Evolutionary conservation across 495 filamentous ascomycete species (phyloP).

Genomic region (Hyaloscypha finlandica): DNA sequence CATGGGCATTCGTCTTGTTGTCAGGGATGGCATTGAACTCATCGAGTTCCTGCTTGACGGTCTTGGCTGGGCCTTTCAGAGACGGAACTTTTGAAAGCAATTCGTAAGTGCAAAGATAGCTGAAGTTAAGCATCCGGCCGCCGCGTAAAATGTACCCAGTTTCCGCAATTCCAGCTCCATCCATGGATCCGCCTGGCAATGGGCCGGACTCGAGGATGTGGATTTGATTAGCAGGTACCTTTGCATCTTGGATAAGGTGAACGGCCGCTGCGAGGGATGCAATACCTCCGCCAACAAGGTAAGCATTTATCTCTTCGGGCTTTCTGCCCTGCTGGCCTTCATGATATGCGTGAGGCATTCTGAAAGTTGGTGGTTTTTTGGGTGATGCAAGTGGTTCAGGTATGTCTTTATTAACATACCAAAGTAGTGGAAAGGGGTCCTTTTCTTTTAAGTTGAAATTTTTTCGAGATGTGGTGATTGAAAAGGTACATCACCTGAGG

Average conservation of each 20-base stretch:
- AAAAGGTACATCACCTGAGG: constrained; percentile 4
- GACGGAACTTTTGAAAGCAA: constrained; percentile 42
- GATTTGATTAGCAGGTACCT: constrained; percentile 41
- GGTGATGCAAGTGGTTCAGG: not conserved
- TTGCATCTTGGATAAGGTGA: constrained; percentile 46
- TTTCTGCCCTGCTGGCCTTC: constrained; percentile 21
- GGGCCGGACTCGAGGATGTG: constrained; percentile 44
- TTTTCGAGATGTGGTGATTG: not conserved
- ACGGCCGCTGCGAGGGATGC: constrained; percentile 45
- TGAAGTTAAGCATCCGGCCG: constrained; percentile 42
- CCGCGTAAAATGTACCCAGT: constrained; percentile 44
- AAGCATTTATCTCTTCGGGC: constrained; percentile 38
- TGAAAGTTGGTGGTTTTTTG: not conserved
- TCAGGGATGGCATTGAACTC: constrained; percentile 23
- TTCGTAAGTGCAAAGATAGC: constrained; percentile 40
- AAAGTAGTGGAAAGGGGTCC: not conserved
- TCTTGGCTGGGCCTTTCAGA: constrained; percentile 19
- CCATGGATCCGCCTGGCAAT: constrained; percentile 38
- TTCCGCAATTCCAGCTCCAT: constrained; percentile 38
- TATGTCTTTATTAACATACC: constrained; percentile 4
- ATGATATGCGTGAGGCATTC: not conserved
- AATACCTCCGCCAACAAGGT: constrained; percentile 46
- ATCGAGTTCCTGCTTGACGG: constrained; percentile 28
- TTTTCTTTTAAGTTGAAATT: not conserved
- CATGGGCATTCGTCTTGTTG: constrained; percentile 23